A percentile compares a stretch with the other conserved stretches of the same genome.
phyloP scores from a whole-genome alignment of 2,329 filamentous ascomycete species.

The Claviceps paspali region DNA sequence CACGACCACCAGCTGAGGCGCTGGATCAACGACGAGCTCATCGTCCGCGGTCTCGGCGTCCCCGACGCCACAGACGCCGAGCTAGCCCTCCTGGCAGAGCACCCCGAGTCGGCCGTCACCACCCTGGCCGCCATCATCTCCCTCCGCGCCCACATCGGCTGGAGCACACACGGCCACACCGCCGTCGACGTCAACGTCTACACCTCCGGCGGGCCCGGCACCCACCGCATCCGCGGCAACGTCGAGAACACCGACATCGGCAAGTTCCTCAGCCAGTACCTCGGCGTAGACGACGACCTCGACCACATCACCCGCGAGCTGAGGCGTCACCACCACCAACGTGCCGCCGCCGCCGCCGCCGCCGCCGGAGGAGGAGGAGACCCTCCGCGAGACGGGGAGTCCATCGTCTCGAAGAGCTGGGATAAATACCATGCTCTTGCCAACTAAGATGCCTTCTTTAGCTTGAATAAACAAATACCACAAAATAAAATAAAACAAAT shows the following conservation, averaged over 20 bases:
- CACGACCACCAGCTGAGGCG: slow-evolving; percentile 30
- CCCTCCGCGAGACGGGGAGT: background rate
- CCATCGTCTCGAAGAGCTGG: background rate
- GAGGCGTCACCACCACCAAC: slow-evolving; percentile 48
- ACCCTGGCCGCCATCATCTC: slow-evolving; percentile 77
- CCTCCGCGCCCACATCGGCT: slow-evolving; percentile 75
- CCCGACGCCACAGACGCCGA: slow-evolving; percentile 57
- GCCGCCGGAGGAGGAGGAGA: too few relatives aligned
- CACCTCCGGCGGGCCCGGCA: slow-evolving; percentile 52
- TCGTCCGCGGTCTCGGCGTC: slow-evolving; percentile 62
- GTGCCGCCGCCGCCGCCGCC: too few relatives aligned
- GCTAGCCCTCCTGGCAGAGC: slow-evolving; percentile 46
- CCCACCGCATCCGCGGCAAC: slow-evolving; percentile 59
- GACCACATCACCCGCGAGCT: slow-evolving; percentile 64
- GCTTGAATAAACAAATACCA: too few relatives aligned
- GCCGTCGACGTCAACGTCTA: slow-evolving; percentile 97
- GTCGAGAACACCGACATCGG: slow-evolving; percentile 93
- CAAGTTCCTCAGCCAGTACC: slow-evolving; percentile 61
- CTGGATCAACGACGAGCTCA: slow-evolving; percentile 54
- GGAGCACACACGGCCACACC: slow-evolving; percentile 86
- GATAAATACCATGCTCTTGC: slow-evolving; percentile 4
- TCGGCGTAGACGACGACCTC: slow-evolving; percentile 66
- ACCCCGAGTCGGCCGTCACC: slow-evolving; percentile 36
- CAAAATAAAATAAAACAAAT: too few relatives aligned
- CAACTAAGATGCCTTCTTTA: too few relatives aligned